Conservation (phyloP, 805 yeast species). For the Yamadazyma paraphyllophila region DNA sequence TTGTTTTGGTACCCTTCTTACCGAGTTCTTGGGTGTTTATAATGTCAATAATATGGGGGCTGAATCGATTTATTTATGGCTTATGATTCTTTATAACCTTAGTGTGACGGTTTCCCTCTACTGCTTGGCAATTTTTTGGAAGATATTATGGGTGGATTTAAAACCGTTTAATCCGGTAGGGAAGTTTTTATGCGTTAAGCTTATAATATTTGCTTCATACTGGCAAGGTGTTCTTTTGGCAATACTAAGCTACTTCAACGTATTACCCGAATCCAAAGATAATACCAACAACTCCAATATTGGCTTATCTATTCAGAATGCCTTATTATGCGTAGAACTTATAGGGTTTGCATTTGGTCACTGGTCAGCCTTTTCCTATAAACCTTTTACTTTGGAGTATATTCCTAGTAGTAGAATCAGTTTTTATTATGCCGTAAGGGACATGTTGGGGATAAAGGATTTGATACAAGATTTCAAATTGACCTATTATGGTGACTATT, state of each 20-base stretch:
- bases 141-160: constrained; percentile 75
- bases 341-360: constrained; percentile 87
- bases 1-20: constrained; percentile 51
- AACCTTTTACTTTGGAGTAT: constrained; percentile 59
- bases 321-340: constrained; percentile 78
- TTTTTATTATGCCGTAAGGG: constrained; percentile 64
- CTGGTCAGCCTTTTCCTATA: constrained; percentile 77
- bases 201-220: constrained; percentile 94
- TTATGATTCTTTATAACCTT: constrained; percentile 68
- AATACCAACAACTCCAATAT: constrained; percentile 29
- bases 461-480: constrained; percentile 76
- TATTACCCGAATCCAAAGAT: constrained; percentile 36
- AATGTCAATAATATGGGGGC: constrained; percentile 49
- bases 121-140: constrained; percentile 89
- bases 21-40: constrained; percentile 49
- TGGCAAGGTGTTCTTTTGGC: constrained; percentile 85
- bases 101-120: constrained; percentile 82
- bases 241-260: constrained; percentile 47
- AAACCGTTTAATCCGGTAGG: constrained; percentile 84
- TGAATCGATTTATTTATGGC: constrained; percentile 57
- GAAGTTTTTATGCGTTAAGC: constrained; percentile 87
- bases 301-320: constrained; percentile 71
- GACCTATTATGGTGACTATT: constrained; percentile 63
- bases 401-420: constrained; percentile 70
- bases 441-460: constrained; percentile 76